A percentile compares a stretch with the other conserved stretches of the same genome.
These are phyloP conservation scores for Pyrenophora graminea DNA, from an alignment of 2,329 filamentous ascomycete genomes.

Conservation along the genomic window DNA sequence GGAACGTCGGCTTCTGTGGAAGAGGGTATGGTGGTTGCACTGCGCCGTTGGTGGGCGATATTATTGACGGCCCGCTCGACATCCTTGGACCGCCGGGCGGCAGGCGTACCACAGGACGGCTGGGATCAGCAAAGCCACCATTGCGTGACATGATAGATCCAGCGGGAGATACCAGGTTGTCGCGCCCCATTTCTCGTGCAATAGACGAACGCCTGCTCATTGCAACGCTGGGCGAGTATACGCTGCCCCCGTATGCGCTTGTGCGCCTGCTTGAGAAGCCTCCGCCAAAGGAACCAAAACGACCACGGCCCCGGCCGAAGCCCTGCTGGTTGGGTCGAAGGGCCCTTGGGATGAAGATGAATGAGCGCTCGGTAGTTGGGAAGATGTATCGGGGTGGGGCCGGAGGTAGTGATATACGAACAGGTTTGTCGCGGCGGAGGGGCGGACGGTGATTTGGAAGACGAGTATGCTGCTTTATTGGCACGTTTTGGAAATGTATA, in stretches of 20 bases:
- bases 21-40: slow-evolving; percentile 57
- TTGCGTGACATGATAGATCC: slow-evolving; percentile 75
- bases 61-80: slow-evolving; percentile 34
- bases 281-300: slow-evolving; percentile 66
- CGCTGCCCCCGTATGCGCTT: slow-evolving; percentile 80
- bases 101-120: slow-evolving; percentile 78
- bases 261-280: slow-evolving; percentile 74
- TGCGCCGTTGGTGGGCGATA: slow-evolving; percentile 42
- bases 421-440: slow-evolving; percentile 91
- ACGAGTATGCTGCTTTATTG: slow-evolving; percentile 88
- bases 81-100: slow-evolving; percentile 63
- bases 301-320: slow-evolving; percentile 67
- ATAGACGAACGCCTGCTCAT: slow-evolving; percentile 86
- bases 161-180: slow-evolving; percentile 78
- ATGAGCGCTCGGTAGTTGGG: slow-evolving; percentile 85
- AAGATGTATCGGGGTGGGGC: slow-evolving; percentile 85
- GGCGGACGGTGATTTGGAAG: slow-evolving; percentile 93
- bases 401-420: slow-evolving; percentile 86
- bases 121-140: slow-evolving; percentile 61
- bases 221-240: slow-evolving; percentile 84
- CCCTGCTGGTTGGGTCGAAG: slow-evolving; percentile 90
- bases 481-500: slow-evolving; percentile 72
- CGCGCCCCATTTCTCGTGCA: slow-evolving; percentile 68
- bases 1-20: slow-evolving; percentile 60
- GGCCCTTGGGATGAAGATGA: slow-evolving; percentile 95